These are phyloP conservation scores for Lactifluus echinatus DNA, from an alignment of 768 basidiomycete genomes.

Conservation along the genomic window DNA sequence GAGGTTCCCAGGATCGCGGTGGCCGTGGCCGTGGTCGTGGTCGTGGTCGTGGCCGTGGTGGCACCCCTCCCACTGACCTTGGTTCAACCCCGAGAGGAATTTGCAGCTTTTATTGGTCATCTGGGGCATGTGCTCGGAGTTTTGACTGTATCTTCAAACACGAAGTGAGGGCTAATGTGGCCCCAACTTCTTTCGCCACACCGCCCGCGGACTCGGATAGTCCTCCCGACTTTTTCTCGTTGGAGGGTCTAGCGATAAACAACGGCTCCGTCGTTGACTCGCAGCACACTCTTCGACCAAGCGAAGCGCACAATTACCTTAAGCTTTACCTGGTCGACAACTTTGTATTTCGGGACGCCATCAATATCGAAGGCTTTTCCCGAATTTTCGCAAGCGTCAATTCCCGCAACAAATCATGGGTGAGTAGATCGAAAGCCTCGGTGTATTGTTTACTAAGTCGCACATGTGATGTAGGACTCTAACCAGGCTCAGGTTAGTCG, in stretches of 20 bases:
- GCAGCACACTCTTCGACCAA: constrained; percentile 19
- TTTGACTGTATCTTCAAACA: constrained; percentile 27
- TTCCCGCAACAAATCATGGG: constrained; percentile 23
- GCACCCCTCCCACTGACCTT: not conserved
- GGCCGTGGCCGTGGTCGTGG: constrained; percentile 13
- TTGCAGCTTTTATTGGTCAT: constrained; percentile 26
- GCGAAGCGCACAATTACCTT: constrained; percentile 25
- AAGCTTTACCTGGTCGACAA: constrained; percentile 21
- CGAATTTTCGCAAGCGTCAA: constrained; percentile 23
- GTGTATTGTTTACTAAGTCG: not conserved
- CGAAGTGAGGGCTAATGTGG: constrained; percentile 8
- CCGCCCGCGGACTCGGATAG: constrained; percentile 2
- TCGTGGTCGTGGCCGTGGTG: constrained; percentile 12
- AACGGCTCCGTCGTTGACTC: constrained; percentile 14
- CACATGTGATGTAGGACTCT: constrained; percentile 15
- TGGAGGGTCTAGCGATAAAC: constrained; percentile 20
- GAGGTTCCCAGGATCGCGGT: not conserved
- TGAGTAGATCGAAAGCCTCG: not conserved
- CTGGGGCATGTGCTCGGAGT: constrained; percentile 23
- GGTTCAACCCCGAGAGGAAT: constrained; percentile 20
- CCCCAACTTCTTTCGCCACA: not conserved
- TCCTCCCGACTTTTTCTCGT: constrained; percentile 22
- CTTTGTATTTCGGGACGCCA: constrained; percentile 23
- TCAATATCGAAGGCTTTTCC: constrained; percentile 24
- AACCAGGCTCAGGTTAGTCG: constrained; percentile 26